phyloP scores from a whole-genome alignment of 2,329 filamentous ascomycete genomes.

The Colletotrichum ledebouriae region DNA sequence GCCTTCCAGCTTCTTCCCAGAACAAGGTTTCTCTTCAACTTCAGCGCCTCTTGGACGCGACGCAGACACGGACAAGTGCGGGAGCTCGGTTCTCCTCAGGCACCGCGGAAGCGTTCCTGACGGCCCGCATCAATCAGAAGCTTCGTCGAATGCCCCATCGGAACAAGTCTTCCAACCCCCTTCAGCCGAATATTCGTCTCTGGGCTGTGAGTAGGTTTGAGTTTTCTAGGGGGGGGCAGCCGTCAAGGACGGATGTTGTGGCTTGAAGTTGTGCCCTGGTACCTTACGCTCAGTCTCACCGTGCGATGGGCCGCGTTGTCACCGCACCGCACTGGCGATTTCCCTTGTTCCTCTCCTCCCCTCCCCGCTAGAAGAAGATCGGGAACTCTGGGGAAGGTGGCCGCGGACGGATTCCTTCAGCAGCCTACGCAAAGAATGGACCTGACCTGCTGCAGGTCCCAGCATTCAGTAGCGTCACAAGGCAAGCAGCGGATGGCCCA shows the following conservation, averaged over 20 bases:
- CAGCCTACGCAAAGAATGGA: conserved; percentile 34
- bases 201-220: background rate
- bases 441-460: conserved; percentile 40
- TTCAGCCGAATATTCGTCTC: conserved; percentile 20
- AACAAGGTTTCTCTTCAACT: conserved; percentile 36
- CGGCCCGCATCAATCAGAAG: conserved; percentile 41
- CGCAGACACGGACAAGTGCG: conserved; percentile 33
- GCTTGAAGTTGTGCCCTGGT: background rate
- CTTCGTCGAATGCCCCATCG: conserved; percentile 30
- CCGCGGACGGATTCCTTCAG: conserved; percentile 37
- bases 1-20: conserved; percentile 34
- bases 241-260: conserved; percentile 9
- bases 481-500: conserved; percentile 32
- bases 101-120: conserved; percentile 40
- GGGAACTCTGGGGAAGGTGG: conserved; percentile 34
- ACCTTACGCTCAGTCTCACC: background rate
- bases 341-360: conserved; percentile 20
- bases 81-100: conserved; percentile 20
- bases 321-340: background rate
- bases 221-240: conserved; percentile 11
- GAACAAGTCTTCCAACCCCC: conserved; percentile 29
- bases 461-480: conserved; percentile 33
- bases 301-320: conserved; percentile 4
- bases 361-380: conserved; percentile 27
- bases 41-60: conserved; percentile 20